Evolutionary conservation across 371 early-diverging fungal genomes (phyloP).

Genomic region (Lichtheimia hyalospora): DNA sequence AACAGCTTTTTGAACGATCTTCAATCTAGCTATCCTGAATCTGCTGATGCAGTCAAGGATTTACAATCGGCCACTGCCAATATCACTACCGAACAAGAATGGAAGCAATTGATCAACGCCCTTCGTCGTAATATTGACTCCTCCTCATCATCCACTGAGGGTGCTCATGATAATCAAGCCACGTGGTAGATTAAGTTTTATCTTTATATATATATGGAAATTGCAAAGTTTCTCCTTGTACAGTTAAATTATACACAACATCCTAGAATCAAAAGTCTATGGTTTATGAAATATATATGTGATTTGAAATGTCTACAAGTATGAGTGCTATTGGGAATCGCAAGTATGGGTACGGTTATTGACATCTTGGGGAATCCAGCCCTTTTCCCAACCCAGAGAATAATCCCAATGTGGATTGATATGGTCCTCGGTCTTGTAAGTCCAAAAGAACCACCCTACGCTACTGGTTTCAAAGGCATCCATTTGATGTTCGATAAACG

Average conservation of each 20-base stretch:
- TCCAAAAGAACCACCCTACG: conserved; percentile 81
- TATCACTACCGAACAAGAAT: conserved; percentile 9
- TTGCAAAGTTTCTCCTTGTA: not conserved
- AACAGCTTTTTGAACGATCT: conserved; percentile 6
- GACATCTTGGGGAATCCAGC: conserved; percentile 41
- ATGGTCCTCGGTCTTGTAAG: conserved; percentile 72
- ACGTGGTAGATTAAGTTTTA: conserved; percentile 2
- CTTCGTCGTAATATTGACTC: not conserved
- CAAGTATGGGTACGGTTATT: conserved; percentile 16
- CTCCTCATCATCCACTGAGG: not conserved
- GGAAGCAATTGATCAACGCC: conserved; percentile 8
- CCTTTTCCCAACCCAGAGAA: conserved; percentile 50
- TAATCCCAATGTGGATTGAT: conserved; percentile 73
- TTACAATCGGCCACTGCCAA: conserved; percentile 4
- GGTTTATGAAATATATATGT: too few relatives aligned
- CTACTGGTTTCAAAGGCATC: conserved; percentile 42
- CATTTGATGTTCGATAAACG: conserved; percentile 49
- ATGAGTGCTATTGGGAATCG: not conserved
- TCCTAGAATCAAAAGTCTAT: too few relatives aligned
- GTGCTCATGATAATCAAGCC: conserved; percentile 4
- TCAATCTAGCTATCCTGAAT: conserved; percentile 6
- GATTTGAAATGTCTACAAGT: too few relatives aligned
- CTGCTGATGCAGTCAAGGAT: not conserved
- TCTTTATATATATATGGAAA: not conserved
- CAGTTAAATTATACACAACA: too few relatives aligned